Conservation (phyloP, 192 early-diverging fungal genomes). For the Diversispora epigaea region DNA sequence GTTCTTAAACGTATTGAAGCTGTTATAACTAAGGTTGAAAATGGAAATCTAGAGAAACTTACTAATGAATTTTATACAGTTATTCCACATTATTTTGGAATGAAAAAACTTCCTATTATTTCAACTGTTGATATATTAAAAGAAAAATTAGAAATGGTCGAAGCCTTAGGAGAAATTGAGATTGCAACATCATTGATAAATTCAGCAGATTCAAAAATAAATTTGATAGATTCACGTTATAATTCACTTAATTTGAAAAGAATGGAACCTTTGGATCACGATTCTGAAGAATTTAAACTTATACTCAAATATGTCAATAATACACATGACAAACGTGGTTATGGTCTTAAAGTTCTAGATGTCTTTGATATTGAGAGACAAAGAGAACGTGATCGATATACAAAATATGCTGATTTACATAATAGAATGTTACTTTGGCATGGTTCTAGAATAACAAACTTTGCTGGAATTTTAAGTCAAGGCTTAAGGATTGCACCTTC, state of each 20-base stretch:
- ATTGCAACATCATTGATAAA: slow-evolving; percentile 62
- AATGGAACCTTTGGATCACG: slow-evolving; percentile 53
- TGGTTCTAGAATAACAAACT: slow-evolving; percentile 73
- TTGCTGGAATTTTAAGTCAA: slow-evolving; percentile 71
- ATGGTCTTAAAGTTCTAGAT: slow-evolving; percentile 45
- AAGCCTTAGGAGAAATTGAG: slow-evolving; percentile 66
- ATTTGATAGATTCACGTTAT: slow-evolving; percentile 64
- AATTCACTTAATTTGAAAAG: slow-evolving; percentile 52
- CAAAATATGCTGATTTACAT: slow-evolving; percentile 43
- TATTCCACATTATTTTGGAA: slow-evolving; percentile 68
- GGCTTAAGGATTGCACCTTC: slow-evolving; percentile 65
- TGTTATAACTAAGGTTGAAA: slow-evolving; percentile 31
- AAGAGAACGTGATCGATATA: slow-evolving; percentile 57
- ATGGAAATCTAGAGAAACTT: slow-evolving; percentile 35
- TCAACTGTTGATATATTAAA: slow-evolving; percentile 49
- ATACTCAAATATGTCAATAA: slow-evolving; percentile 65
- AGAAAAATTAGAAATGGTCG: slow-evolving; percentile 64
- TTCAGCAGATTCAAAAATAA: slow-evolving; percentile 38
- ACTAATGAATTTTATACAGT: slow-evolving; percentile 66
- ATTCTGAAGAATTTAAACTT: slow-evolving; percentile 57
- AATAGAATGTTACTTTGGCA: slow-evolving; percentile 82
- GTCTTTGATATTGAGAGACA: slow-evolving; percentile 59
- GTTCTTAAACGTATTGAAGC: slow-evolving; percentile 59
- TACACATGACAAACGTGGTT: slow-evolving; percentile 64
- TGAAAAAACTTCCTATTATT: slow-evolving; percentile 51